Evolutionary conservation across 371 early-diverging fungal genomes (phyloP), one percentile per base, ranked within the genome.

Genomic region (Haplosporangium sp.): DNA sequence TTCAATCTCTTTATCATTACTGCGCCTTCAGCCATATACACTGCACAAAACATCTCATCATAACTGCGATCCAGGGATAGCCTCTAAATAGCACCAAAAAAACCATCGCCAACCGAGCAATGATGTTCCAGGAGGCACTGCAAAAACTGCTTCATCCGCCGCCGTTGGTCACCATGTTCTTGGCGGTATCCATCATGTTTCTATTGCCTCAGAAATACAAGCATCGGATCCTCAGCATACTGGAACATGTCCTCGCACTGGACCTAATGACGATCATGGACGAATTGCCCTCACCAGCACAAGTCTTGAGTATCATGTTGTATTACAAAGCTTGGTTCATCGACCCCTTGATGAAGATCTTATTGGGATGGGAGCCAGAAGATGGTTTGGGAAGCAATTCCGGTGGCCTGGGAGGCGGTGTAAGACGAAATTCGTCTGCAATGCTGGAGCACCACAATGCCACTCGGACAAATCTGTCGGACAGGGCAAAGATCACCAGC

Each of bases 401-500:
- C 13, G 7, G 21, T 21, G 50, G 12, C 0, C 23, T 38, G 20
- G 48, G 37, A 20, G 7, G 40, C 9, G 2, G 20, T 23, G 18
- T 16, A 57, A 23, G 14, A 10, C 29, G 47, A 14, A 11, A 20
- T 45, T 45, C 55, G 42, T 43, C 42, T 20, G 45, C 43, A 9
- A n/a, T 66, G 20, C 57, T 57, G 13, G 65, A 69, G n/a, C 66
- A 69, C 16, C 58, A 56, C 53, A 62, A 66, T 21, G 62, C 55
- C 48, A 59, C 71, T 41, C 52, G 37, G 7, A 38, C 51, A n/a
- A 37, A n/a, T 6, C 29, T 62, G n/a, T 48, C 64, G 2, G 67
- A 70, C 38, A 52, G 76, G 29, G 54, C 70, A 37, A 76, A 62
- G 55, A 70, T 76, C 59, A 76, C 76, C 23, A 76, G 76, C 37